These are phyloP conservation scores for Leucosporidium scottii DNA, from an alignment of 768 basidiomycete genomes.

Conservation along the genomic window DNA sequence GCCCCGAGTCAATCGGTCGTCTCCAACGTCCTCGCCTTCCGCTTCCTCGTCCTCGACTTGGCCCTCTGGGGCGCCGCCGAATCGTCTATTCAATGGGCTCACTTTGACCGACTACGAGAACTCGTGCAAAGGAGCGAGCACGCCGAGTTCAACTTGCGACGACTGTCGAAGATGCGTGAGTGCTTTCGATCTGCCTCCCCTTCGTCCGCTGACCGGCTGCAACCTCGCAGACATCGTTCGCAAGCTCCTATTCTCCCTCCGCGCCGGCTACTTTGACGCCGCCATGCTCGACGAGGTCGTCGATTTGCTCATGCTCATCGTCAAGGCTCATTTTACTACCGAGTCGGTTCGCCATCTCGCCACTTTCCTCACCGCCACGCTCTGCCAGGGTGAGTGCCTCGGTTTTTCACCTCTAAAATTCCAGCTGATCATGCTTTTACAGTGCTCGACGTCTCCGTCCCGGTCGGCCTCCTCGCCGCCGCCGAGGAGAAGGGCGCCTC, in stretches of 20 bases:
- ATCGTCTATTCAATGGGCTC: slow-evolving; percentile 65
- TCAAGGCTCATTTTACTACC: slow-evolving; percentile 60
- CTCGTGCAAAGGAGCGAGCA: slow-evolving; percentile 66
- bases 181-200: neutral
- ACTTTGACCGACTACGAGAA: slow-evolving; percentile 73
- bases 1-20: slow-evolving; percentile 74
- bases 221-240: slow-evolving; percentile 49
- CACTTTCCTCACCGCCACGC: slow-evolving; percentile 73
- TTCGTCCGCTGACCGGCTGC: neutral
- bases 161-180: slow-evolving; percentile 58
- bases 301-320: slow-evolving; percentile 56
- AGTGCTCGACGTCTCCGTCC: neutral
- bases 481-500: no score
- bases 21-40: slow-evolving; percentile 72
- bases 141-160: slow-evolving; percentile 66
- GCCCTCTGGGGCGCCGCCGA: slow-evolving; percentile 74
- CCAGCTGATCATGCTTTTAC: neutral
- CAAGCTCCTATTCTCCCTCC: slow-evolving; percentile 71
- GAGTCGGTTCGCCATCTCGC: slow-evolving; percentile 77
- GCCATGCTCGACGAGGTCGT: slow-evolving; percentile 53
- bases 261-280: slow-evolving; percentile 65
- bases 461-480: neutral
- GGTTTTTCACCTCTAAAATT: neutral
- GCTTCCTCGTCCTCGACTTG: slow-evolving; percentile 76
- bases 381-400: slow-evolving; percentile 56